Evolutionary conservation across 768 basidiomycete genomes (phyloP), one percentile per base, ranked within the genome.

Genomic region (Boletus rubescentipes): DNA sequence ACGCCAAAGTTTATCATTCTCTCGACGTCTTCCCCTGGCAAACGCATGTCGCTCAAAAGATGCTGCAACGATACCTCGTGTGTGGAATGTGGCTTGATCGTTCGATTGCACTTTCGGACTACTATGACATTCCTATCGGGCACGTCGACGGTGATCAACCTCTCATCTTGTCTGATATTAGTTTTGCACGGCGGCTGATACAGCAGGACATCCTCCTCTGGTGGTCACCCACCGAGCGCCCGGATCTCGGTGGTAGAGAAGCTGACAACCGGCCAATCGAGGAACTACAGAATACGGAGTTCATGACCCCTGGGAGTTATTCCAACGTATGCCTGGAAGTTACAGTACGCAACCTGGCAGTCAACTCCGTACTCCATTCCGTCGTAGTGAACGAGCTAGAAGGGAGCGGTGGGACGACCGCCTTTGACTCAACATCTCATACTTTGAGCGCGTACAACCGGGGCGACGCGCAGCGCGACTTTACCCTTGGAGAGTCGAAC

Each of bases 371-470:
- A 5, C 75, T 98, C 10, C 97, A 98, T 61, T 95, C 96, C 2
- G 83, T 95, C 31, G 77, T 96, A 51, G 92, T 99, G 58, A 98
- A 99, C 73, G 97, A 99, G 67, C 79, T 99, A 62, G 97, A 99
- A 71, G 97, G 97, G 2, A 92, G 89, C 54, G 90, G 94, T 2
- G 96, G 95, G 4, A 79, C 93, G 8, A 92, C 95, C 0, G 91
- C 94, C 0, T 98, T 98, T 64, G 95, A 98, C 66, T 91, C 93
- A 0, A 85, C 89, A 5, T 91, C 93, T 3, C 92, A 86, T 64
- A 98, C 91, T 16, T 74, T 99, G 55, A 89, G 93, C 63, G 89
- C 97, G 54, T 97, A 95, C 70, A 80, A 87, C 46, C 86, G 87
- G 23, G 72, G 77, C 5, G 79, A 82, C 21, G 69, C 68, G 9